Evolutionary conservation across 2,329 filamentous ascomycete species (phyloP).

Genomic region (Xenoacremonium recifei): DNA sequence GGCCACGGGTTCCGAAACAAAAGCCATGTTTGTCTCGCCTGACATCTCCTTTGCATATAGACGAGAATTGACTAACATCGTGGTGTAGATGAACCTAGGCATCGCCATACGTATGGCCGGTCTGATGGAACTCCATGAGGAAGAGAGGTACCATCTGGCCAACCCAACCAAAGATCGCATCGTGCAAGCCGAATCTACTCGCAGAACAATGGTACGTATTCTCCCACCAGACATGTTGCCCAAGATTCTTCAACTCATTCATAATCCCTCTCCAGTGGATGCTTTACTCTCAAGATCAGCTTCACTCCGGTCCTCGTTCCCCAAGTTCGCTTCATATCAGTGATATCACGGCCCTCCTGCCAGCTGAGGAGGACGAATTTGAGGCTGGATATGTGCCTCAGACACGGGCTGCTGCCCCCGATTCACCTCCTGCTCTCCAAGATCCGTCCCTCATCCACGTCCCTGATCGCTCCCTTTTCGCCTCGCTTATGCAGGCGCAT

Average conservation of each 20-base stretch:
- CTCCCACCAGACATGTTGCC: constrained; percentile 3
- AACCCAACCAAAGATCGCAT: constrained; percentile 44
- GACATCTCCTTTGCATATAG: too few relatives aligned
- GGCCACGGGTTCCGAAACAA: constrained; percentile 52
- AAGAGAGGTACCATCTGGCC: constrained; percentile 49
- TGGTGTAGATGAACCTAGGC: constrained; percentile 52
- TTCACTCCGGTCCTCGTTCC: constrained; percentile 52
- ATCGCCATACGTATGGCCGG: constrained; percentile 56
- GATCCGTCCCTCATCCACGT: constrained; percentile 43
- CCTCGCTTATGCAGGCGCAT: constrained; percentile 54
- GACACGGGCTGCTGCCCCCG: constrained; percentile 52
- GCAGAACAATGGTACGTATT: constrained; percentile 50
- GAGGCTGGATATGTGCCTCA: constrained; percentile 44
- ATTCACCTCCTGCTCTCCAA: constrained; percentile 48
- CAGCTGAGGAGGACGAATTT: constrained; percentile 53
- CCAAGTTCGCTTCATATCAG: constrained; percentile 50
- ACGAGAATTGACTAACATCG: too few relatives aligned
- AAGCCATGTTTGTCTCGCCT: constrained; percentile 47
- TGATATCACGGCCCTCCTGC: constrained; percentile 55
- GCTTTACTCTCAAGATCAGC: constrained; percentile 57
- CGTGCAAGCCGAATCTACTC: constrained; percentile 53
- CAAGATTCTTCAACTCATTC: neutral
- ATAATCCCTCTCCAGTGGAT: constrained; percentile 56
- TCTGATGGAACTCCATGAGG: constrained; percentile 53
- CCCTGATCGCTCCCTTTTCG: constrained; percentile 51